These are phyloP conservation scores for Lachancea thermotolerans DNA, from an alignment of 805 yeast species.

Conservation along the genomic window DNA sequence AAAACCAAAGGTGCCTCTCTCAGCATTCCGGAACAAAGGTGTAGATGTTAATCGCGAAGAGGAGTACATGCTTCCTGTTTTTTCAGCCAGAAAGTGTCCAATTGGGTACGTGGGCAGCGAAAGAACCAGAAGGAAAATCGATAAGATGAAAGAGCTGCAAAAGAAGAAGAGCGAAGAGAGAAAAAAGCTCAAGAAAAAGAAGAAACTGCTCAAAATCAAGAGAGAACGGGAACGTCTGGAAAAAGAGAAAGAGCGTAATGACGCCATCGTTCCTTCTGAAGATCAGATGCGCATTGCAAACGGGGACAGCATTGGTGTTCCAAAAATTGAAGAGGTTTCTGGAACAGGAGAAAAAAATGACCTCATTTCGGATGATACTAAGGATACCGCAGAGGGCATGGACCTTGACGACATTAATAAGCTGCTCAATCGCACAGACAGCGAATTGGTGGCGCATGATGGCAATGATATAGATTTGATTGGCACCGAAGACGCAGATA, in stretches of 20 bases:
- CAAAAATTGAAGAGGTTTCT: neutral
- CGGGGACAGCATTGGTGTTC: neutral
- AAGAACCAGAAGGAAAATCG: slow-evolving; percentile 31
- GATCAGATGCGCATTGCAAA: slow-evolving; percentile 3
- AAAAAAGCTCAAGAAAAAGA: slow-evolving; percentile 29
- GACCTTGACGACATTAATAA: slow-evolving; percentile 30
- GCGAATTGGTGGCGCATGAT: slow-evolving; percentile 4
- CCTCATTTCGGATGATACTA: slow-evolving; percentile 1
- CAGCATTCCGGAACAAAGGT: slow-evolving; percentile 86
- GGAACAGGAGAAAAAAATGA: neutral
- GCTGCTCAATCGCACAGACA: slow-evolving; percentile 14
- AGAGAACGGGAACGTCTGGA: slow-evolving; percentile 29
- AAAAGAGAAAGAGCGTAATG: slow-evolving; percentile 14
- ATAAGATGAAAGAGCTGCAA: slow-evolving; percentile 31
- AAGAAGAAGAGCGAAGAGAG: slow-evolving; percentile 30
- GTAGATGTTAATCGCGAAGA: slow-evolving; percentile 31
- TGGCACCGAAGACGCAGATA: slow-evolving; percentile 25
- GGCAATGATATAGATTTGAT: slow-evolving; percentile 20
- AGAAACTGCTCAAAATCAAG: slow-evolving; percentile 26
- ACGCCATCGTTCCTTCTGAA: slow-evolving; percentile 1
- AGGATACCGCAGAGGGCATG: slow-evolving; percentile 24
- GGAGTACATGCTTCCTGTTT: slow-evolving; percentile 26
- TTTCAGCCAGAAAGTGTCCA: slow-evolving; percentile 29
- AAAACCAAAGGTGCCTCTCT: slow-evolving; percentile 62
- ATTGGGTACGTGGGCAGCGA: slow-evolving; percentile 33